These are phyloP conservation scores for Pyrenochaeta sp. DNA, from an alignment of 2,329 filamentous ascomycete species.

Conservation along the genomic window DNA sequence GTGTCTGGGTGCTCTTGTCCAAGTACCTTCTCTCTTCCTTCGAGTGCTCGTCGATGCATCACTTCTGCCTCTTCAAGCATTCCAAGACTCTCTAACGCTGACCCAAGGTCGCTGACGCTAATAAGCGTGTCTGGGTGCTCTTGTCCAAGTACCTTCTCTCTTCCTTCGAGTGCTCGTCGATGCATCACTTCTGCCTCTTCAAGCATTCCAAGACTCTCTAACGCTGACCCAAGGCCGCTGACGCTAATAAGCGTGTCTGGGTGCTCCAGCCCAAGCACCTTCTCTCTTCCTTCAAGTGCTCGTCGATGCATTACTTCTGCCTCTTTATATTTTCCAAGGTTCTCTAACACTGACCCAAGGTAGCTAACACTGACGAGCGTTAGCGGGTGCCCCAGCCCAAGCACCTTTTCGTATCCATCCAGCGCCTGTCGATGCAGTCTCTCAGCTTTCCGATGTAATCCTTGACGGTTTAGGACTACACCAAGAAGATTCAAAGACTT, in stretches of 20 bases:
- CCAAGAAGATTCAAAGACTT: conserved; percentile 17
- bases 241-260: conserved; percentile 10
- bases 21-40: no score
- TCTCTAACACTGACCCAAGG: not conserved
- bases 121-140: not conserved
- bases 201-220: not conserved
- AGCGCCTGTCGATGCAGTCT: not conserved
- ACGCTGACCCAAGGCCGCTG: not conserved
- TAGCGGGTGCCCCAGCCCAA: not conserved
- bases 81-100: not conserved
- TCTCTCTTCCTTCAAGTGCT: not conserved
- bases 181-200: not conserved
- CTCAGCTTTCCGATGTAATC: conserved; percentile 3
- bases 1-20: conserved; percentile 1
- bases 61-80: not conserved
- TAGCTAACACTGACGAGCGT: conserved; percentile 10
- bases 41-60: not conserved
- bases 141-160: no score
- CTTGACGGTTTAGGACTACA: not conserved
- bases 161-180: no score
- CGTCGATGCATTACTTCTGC: not conserved
- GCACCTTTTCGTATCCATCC: not conserved
- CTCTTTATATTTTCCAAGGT: not conserved
- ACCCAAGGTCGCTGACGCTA: conserved; percentile 7
- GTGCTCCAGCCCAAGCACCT: conserved; percentile 1